Evolutionary conservation across 2,329 filamentous ascomycete species (phyloP), one percentile per base, ranked within the genome.

Genomic region (Aspergillus versicolor): DNA sequence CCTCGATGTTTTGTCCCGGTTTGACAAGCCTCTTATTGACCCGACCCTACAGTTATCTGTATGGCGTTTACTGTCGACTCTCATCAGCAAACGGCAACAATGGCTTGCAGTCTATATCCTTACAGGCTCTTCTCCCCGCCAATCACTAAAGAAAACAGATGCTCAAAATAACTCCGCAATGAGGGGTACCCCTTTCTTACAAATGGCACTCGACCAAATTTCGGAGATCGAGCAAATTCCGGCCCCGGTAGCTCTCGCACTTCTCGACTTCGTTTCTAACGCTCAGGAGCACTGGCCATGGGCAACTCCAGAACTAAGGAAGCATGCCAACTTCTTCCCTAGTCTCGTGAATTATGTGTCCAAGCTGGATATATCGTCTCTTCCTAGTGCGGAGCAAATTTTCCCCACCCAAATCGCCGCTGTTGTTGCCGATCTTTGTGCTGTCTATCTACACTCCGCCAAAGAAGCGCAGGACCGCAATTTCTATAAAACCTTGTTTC

Each of bases 231-330:
- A 83, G 22, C 78, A 83, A 2, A 72, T 92, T 21, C 81, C 88
- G 8, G 81, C 83, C n/a, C 78, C 79, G 34, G 84, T 91, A 61
- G 85, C 88, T 4, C 78, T 92, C 21, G 86, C 89, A 1, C 86
- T 97, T 65, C 81, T 99, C 15, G 88, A 93, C 65, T 97, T 97
- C 71, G 85, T 97, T 38, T 87, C 90, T 2, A 86, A 89, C 3
- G 90, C 93, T 4, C 92, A 97, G 69, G 94, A 96, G 72, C 90
- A 92, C 69, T 97, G 93, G 93, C 89, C 92, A 1, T 96, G 93
- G 91, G 92, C 91, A 1, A 92, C 95, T 56, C 88, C 90, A 56
- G 87, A 89, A 40, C 78, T 96, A 37, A 85, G 89, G 60, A 87
- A 87, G 58, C 89, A 96, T 66, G 82, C 84, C 0, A 79, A 81